A percentile compares a stretch with the other conserved stretches of the same genome.
Conservation (phyloP, 805 yeast species). For the Metschnikowia borealis region DNA sequence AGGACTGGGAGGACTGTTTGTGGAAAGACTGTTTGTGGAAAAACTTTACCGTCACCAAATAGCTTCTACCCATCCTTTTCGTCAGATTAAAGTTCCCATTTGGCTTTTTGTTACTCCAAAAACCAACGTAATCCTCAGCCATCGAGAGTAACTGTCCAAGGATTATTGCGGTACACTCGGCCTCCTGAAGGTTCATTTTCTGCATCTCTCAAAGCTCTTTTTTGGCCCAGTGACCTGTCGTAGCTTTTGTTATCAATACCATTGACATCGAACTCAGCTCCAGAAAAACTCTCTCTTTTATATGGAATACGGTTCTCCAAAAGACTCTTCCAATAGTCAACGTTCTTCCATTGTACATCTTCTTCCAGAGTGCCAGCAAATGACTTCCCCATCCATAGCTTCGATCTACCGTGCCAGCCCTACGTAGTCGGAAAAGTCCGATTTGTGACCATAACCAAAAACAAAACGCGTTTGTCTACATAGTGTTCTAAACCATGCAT, state of each 20-base stretch:
- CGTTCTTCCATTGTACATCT: too few relatives aligned
- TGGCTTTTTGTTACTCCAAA: constrained; percentile 73
- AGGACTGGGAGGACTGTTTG: constrained; percentile 55
- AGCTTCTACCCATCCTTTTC: constrained; percentile 66
- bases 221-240: constrained; percentile 47
- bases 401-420: too few relatives aligned
- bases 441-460: too few relatives aligned
- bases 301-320: too few relatives aligned
- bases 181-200: constrained; percentile 30
- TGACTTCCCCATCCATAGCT: too few relatives aligned
- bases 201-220: constrained; percentile 33
- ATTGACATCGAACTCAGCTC: constrained; percentile 18
- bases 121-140: constrained; percentile 62
- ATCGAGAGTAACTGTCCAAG: constrained; percentile 62
- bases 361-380: too few relatives aligned
- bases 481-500: too few relatives aligned
- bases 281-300: too few relatives aligned
- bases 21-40: constrained; percentile 48
- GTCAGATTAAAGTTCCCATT: constrained; percentile 75
- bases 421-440: too few relatives aligned
- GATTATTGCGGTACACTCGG: constrained; percentile 46
- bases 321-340: too few relatives aligned
- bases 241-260: constrained; percentile 29
- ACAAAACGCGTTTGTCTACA: too few relatives aligned
- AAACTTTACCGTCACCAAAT: constrained; percentile 67